Percentiles rank a stretch among this genome's conserved stretches.
Evolutionary conservation across 106 monocot species (phyloP).

Genomic region (Allium sativum): DNA sequence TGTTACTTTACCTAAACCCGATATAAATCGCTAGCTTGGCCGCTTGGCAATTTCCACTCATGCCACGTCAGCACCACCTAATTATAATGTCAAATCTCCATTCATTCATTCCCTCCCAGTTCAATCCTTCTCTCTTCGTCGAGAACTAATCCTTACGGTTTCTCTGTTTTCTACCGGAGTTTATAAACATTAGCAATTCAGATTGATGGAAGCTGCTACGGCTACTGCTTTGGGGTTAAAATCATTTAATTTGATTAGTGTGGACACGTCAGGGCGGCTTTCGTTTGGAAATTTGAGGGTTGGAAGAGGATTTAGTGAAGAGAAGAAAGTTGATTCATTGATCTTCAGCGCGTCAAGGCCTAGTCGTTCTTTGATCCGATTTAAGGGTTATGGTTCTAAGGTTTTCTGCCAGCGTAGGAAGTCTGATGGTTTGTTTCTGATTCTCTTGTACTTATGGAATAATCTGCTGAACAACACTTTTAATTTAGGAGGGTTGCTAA

Average conservation of each 20-base stretch:
- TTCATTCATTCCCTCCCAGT: no score
- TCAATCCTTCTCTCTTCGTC: no score
- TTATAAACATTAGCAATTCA: no score
- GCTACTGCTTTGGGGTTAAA: constrained; percentile 5
- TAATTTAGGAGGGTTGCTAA: no score
- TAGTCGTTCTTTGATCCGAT: not conserved
- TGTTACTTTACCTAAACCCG: no score
- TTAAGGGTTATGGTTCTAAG: constrained; percentile 1
- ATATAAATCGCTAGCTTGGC: no score
- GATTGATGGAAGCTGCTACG: not conserved
- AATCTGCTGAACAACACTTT: not conserved
- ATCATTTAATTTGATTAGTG: constrained; percentile 3
- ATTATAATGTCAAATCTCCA: no score
- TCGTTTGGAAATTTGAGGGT: not conserved
- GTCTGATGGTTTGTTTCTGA: constrained; percentile 6
- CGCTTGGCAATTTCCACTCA: no score
- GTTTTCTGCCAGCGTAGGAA: constrained; percentile 15
- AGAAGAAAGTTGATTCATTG: not conserved
- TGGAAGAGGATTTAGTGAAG: not conserved
- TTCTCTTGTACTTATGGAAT: not conserved
- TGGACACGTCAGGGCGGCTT: not conserved
- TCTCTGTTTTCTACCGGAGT: no score
- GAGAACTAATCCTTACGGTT: no score
- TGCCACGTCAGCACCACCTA: no score
- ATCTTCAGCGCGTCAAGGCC: not conserved